Evolutionary conservation across 2,329 filamentous ascomycete genomes (phyloP).

Genomic region (Stachybotrys echinatus): DNA sequence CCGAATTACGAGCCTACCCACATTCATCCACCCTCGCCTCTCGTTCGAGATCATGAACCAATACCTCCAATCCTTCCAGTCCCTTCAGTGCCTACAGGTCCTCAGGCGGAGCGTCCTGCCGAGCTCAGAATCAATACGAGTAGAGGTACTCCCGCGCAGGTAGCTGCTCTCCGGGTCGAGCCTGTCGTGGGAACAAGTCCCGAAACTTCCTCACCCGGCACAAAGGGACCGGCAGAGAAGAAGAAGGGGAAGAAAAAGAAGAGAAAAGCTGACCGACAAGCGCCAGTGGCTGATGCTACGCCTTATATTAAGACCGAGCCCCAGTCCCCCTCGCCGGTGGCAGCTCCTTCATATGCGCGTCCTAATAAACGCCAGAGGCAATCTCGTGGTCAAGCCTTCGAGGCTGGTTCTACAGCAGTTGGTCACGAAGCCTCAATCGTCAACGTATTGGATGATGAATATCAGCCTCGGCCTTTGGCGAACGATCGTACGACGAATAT

Average conservation of each 20-base stretch:
- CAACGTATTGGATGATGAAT: constrained; percentile 27
- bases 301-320: constrained; percentile 61
- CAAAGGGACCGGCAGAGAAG: constrained; percentile 40
- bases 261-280: constrained; percentile 46
- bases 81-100: too few species aligned
- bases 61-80: too few species aligned
- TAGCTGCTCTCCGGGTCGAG: constrained; percentile 51
- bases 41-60: constrained; percentile 65
- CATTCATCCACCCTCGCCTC: constrained; percentile 45
- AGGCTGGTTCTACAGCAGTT: constrained; percentile 28
- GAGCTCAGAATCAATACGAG: constrained; percentile 12
- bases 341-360: constrained; percentile 44
- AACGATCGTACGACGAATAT: constrained; percentile 24
- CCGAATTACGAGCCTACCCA: constrained; percentile 16
- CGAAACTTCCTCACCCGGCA: constrained; percentile 54
- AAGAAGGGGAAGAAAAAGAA: constrained; percentile 48
- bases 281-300: constrained; percentile 38
- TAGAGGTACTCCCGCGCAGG: constrained; percentile 40
- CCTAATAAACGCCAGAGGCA: constrained; percentile 54
- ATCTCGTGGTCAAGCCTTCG: constrained; percentile 28
- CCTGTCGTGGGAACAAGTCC: constrained; percentile 46
- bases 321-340: constrained; percentile 56
- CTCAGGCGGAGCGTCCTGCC: constrained; percentile 30
- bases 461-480: constrained; percentile 20
- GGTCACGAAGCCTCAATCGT: constrained; percentile 34